Evolutionary conservation across 768 basidiomycete species (phyloP).

Genomic region (Kwoniella europaea): DNA sequence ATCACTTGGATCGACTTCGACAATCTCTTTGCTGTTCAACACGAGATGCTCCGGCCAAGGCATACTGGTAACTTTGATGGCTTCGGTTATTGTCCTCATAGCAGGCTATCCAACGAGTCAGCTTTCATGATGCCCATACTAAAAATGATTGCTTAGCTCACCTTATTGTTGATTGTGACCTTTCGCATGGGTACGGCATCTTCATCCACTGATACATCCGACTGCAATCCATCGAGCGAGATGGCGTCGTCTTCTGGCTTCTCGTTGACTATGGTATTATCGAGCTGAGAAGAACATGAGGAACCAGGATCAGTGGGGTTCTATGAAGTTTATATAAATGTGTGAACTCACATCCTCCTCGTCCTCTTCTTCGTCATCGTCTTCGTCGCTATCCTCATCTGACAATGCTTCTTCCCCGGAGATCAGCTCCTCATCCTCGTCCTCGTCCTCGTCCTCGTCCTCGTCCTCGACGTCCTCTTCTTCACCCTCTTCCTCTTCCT

Average conservation of each 20-base stretch:
- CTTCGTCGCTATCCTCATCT: constrained; percentile 43
- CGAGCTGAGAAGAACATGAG: neutral
- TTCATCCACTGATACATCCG: constrained; percentile 67
- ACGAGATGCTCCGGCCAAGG: constrained; percentile 52
- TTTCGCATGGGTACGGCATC: constrained; percentile 83
- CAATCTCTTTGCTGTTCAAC: constrained; percentile 40
- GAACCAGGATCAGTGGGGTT: too few species aligned
- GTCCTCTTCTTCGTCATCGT: constrained; percentile 51
- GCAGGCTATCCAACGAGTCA: constrained; percentile 40
- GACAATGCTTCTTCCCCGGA: constrained; percentile 34
- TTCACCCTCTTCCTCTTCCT: constrained; percentile 53
- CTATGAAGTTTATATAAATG: too few species aligned
- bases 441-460: constrained; percentile 51
- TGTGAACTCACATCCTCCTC: constrained; percentile 24
- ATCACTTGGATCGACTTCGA: constrained; percentile 49
- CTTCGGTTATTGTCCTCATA: constrained; percentile 44
- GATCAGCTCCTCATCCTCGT: constrained; percentile 29
- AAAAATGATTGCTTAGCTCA: too few species aligned
- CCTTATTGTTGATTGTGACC: constrained; percentile 79
- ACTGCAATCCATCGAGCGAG: constrained; percentile 72
- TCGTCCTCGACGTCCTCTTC: constrained; percentile 53
- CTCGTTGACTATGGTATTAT: constrained; percentile 45
- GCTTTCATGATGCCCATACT: too few species aligned
- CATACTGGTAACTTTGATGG: constrained; percentile 47
- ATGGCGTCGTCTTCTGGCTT: constrained; percentile 54